Conservation (phyloP, 257 asterid genomes). For the Coffea eugenioides region DNA sequence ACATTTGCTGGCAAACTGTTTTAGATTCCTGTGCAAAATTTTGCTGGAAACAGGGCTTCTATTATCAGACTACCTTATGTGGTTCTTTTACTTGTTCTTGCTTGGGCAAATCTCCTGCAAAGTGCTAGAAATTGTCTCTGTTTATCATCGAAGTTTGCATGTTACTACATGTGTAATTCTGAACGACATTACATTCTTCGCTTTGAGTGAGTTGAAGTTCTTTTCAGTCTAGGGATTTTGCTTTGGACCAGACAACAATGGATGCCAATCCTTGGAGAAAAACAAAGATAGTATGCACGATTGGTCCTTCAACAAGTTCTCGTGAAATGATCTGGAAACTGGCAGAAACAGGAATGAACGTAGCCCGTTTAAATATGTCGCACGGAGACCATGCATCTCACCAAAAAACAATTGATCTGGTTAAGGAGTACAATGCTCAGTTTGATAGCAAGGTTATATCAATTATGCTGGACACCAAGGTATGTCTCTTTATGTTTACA, state of each 20-base stretch:
- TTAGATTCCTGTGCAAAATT: not conserved
- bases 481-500: conserved; percentile 21
- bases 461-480: conserved; percentile 98
- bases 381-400: conserved; percentile 98
- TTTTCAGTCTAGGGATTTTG: conserved; percentile 39
- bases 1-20: not conserved
- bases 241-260: conserved; percentile 31
- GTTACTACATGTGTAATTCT: not conserved
- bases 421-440: conserved; percentile 91
- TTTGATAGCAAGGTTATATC: conserved; percentile 79
- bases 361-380: conserved; percentile 96
- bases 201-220: conserved; percentile 2
- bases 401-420: conserved; percentile 85
- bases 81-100: not conserved
- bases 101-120: not conserved
- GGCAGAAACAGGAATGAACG: conserved; percentile 97
- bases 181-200: not conserved
- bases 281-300: conserved; percentile 94
- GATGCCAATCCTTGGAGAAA: conserved; percentile 53
- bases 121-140: not conserved
- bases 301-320: conserved; percentile 96
- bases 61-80: not conserved
- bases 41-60: not conserved
- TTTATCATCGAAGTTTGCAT: not conserved
- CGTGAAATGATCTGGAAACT: conserved; percentile 97